These are phyloP conservation scores for Eleusine coracana DNA, from an alignment of 176 grass and related monocot species.

Conservation along the genomic window DNA sequence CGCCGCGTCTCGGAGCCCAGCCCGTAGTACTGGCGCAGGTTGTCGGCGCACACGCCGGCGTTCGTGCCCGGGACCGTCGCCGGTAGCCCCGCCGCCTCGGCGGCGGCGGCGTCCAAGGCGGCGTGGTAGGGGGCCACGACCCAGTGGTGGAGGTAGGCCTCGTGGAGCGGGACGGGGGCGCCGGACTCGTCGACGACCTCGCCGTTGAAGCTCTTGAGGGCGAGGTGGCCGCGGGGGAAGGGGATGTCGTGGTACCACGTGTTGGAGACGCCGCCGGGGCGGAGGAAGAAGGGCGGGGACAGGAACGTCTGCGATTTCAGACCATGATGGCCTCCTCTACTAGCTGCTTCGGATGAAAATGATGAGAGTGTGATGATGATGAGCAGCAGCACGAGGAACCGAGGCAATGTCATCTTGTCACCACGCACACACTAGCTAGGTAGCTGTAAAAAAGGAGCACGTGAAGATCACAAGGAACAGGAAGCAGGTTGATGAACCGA, in stretches of 20 bases:
- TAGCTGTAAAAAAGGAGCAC: too few species aligned
- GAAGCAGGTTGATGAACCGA: too few species aligned
- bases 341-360: conserved; percentile 28
- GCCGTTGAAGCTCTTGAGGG: conserved; percentile 76
- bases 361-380: neutral
- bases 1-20: conserved; percentile 87
- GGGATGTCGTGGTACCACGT: conserved; percentile 52
- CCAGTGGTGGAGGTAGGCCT: conserved; percentile 96
- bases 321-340: neutral
- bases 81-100: neutral
- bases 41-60: conserved; percentile 60
- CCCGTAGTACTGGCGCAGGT: conserved; percentile 69
- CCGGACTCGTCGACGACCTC: conserved; percentile 79
- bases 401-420: neutral
- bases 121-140: conserved; percentile 54
- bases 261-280: conserved; percentile 70
- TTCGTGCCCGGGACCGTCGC: conserved; percentile 38
- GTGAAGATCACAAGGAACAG: too few species aligned
- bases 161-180: conserved; percentile 63
- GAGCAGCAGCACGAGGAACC: neutral
- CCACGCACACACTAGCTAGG: too few species aligned
- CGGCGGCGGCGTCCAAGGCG: neutral
- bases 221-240: conserved; percentile 76
- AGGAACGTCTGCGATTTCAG: conserved; percentile 62
- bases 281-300: conserved; percentile 61